phyloP scores from a whole-genome alignment of 2,329 filamentous ascomycete genomes.

The Lasiodiplodia sp. region DNA sequence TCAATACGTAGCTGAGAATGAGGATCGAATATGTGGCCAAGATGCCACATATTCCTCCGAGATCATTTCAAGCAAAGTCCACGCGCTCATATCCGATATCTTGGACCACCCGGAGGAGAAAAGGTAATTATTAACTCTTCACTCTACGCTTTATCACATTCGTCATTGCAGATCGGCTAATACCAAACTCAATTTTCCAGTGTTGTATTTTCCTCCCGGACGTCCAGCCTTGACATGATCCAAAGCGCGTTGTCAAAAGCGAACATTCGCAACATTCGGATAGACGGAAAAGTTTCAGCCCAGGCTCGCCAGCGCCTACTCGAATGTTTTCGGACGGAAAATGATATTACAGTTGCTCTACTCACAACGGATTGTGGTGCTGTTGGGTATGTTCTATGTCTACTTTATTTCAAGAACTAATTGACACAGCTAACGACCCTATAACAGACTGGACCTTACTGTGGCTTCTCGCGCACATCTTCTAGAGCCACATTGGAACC shows the following conservation, averaged over 20 bases:
- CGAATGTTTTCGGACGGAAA: slow-evolving; percentile 44
- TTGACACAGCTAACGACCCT: not conserved
- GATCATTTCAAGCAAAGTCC: too few relatives aligned
- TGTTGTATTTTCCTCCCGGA: slow-evolving; percentile 63
- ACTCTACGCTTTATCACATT: too few relatives aligned
- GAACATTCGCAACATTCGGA: not conserved
- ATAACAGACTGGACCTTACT: slow-evolving; percentile 54
- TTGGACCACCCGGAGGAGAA: too few relatives aligned
- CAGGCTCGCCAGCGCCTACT: not conserved
- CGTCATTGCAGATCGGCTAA: too few relatives aligned
- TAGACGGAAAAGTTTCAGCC: slow-evolving; percentile 7
- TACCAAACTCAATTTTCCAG: not conserved
- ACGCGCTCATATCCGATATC: too few relatives aligned
- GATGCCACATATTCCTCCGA: too few relatives aligned
- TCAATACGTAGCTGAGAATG: too few relatives aligned
- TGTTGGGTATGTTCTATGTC: slow-evolving; percentile 49
- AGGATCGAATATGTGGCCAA: too few relatives aligned
- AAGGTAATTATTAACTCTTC: slow-evolving; percentile 48
- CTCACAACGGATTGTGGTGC: slow-evolving; percentile 61
- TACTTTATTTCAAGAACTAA: not conserved
- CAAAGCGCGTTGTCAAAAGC: slow-evolving; percentile 40
- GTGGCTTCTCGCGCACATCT: slow-evolving; percentile 57
- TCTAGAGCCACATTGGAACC: slow-evolving; percentile 62
- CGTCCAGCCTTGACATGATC: slow-evolving; percentile 57
- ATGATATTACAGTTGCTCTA: slow-evolving; percentile 49